phyloP scores from a whole-genome alignment of 164 flowering plant genomes.

The Magnolia kwangsiensis region DNA sequence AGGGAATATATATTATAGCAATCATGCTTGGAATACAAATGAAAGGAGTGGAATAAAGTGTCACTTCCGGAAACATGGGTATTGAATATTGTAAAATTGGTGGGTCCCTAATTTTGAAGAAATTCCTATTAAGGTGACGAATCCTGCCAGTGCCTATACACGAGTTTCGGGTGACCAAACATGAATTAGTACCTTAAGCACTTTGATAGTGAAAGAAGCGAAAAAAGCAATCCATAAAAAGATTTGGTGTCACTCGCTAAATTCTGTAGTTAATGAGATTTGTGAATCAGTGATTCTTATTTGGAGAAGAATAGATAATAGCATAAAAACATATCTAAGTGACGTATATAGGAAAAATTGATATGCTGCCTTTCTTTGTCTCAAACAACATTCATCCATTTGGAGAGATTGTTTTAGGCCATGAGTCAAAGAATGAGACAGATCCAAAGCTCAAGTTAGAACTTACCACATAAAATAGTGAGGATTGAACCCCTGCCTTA shows the following conservation, averaged over 20 bases:
- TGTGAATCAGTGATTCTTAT: background rate
- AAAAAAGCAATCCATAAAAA: background rate
- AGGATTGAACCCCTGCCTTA: no score
- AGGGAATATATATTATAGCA: no score
- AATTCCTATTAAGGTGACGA: background rate
- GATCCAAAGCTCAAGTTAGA: no score
- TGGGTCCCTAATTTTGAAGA: background rate
- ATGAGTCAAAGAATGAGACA: no score
- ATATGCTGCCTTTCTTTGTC: background rate
- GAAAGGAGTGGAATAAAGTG: no score
- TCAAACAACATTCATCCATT: no score
- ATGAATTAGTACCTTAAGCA: background rate
- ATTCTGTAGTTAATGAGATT: background rate
- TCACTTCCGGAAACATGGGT: no score
- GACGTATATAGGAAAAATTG: background rate
- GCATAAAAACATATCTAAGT: background rate
- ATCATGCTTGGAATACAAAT: no score
- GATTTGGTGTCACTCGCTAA: background rate
- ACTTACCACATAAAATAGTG: no score
- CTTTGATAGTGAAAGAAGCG: background rate
- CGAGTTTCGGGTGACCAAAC: background rate
- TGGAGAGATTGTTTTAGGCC: no score
- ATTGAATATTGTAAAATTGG: background rate
- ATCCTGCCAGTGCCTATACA: background rate
- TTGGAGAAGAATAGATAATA: background rate